Evolutionary conservation across 345 rosid species (phyloP).

Genomic region (Gynandropsis gynandra): DNA sequence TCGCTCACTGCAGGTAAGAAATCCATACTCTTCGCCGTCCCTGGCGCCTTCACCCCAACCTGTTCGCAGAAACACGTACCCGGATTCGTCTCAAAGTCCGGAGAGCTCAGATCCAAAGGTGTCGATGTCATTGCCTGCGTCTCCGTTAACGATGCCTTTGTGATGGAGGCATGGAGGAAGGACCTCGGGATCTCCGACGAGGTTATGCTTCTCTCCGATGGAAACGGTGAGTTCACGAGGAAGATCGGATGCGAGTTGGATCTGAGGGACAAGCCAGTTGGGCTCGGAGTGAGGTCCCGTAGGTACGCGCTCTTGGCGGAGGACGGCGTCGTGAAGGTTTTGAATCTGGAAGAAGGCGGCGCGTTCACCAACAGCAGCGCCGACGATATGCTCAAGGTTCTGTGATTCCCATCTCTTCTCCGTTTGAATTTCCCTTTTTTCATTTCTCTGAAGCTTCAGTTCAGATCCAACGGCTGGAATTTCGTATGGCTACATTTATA

Average conservation of each 20-base stretch:
- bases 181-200: conserved; percentile 58
- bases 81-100: conserved; percentile 70
- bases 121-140: conserved; percentile 78
- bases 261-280: conserved; percentile 73
- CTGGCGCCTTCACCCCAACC: conserved; percentile 93
- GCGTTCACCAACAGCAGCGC: conserved; percentile 84
- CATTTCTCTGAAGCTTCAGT: not conserved
- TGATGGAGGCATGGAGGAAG: conserved; percentile 84
- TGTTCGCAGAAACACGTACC: conserved; percentile 94
- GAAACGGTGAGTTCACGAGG: conserved; percentile 70
- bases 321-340: conserved; percentile 76
- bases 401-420: conserved; percentile 27
- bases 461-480: not conserved
- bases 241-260: conserved; percentile 76
- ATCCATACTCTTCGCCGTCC: conserved; percentile 76
- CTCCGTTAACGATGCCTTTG: conserved; percentile 89
- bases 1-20: conserved; percentile 67
- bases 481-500: conserved; percentile 1
- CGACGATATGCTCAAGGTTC: conserved; percentile 73
- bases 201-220: conserved; percentile 63
- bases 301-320: conserved; percentile 78
- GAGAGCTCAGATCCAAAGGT: conserved; percentile 79
- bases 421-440: conserved; percentile 2
- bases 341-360: conserved; percentile 87
- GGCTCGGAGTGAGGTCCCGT: conserved; percentile 75